Conservation (phyloP, 2,329 filamentous ascomycete genomes). For the Blastomyces gilchristii region DNA sequence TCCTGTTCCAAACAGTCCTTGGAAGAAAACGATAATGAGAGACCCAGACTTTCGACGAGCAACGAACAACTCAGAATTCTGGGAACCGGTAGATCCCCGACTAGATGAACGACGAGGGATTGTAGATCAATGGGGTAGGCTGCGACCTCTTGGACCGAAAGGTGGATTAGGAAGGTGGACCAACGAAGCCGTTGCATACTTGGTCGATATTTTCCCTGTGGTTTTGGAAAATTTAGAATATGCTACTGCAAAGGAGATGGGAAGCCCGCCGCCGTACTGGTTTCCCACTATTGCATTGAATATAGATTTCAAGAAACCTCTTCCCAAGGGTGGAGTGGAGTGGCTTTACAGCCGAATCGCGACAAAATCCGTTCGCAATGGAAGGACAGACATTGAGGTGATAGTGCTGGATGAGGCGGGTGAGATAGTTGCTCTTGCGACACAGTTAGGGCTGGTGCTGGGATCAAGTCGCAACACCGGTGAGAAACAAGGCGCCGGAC, state of each 20-base stretch:
- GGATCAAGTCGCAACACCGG: constrained; percentile 3
- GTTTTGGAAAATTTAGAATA: background rate
- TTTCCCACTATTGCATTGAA: constrained; percentile 3
- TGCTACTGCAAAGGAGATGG: background rate
- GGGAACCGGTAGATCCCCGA: constrained; percentile 1
- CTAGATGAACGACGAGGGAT: background rate
- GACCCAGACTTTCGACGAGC: constrained; percentile 3
- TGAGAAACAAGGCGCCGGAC: background rate
- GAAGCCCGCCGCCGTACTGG: constrained; percentile 1
- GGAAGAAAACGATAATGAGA: background rate
- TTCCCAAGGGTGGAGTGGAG: background rate
- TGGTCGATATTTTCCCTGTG: constrained; percentile 3
- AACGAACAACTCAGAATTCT: constrained; percentile 3
- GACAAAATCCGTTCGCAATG: constrained; percentile 1
- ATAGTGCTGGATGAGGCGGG: constrained; percentile 4
- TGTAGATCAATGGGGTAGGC: background rate
- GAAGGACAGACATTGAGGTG: constrained; percentile 5
- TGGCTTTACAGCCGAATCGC: constrained; percentile 4
- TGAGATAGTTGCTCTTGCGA: constrained; percentile 4
- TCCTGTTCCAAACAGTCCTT: background rate
- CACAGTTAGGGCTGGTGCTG: constrained; percentile 3
- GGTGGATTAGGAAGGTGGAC: constrained; percentile 1
- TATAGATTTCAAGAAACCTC: constrained; percentile 4
- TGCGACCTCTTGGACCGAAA: constrained; percentile 1
- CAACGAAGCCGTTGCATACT: constrained; percentile 1